A percentile compares a stretch with the other conserved stretches of the same genome.
These are phyloP conservation scores for Trypanosoma melophagium DNA, from an alignment of 208 protist genomes.

Conservation along the genomic window DNA sequence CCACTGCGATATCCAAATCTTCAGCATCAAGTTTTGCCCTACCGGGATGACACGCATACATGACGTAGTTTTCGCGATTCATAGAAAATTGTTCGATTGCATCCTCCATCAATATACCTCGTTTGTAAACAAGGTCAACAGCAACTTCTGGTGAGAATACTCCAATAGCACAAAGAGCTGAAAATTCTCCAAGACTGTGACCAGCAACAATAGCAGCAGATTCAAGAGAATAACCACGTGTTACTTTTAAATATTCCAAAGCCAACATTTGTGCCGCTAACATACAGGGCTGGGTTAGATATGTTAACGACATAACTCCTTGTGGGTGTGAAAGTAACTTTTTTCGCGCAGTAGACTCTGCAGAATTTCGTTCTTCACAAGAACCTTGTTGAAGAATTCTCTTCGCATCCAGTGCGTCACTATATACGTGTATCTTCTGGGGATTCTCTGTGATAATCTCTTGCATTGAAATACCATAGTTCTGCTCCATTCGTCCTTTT, in stretches of 20 bases:
- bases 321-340: constrained; percentile 46
- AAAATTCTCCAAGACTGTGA: constrained; percentile 90
- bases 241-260: constrained; percentile 27
- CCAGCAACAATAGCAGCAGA: constrained; percentile 50
- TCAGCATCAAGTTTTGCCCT: constrained; percentile 53
- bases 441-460: constrained; percentile 81
- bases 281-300: constrained; percentile 81
- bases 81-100: constrained; percentile 33
- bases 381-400: constrained; percentile 39
- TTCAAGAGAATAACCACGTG: constrained; percentile 25
- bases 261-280: constrained; percentile 64
- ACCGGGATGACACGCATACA: constrained; percentile 83
- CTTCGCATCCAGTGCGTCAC: constrained; percentile 54
- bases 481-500: constrained; percentile 68
- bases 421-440: constrained; percentile 35
- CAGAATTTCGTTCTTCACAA: constrained; percentile 38
- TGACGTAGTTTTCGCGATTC: constrained; percentile 41
- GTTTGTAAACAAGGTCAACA: constrained; percentile 71
- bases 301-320: constrained; percentile 78
- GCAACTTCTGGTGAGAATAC: constrained; percentile 74
- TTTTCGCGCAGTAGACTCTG: constrained; percentile 47
- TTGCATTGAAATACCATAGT: constrained; percentile 72
- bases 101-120: constrained; percentile 84
- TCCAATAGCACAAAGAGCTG: constrained; percentile 64
- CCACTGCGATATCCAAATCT: constrained; percentile 49